Conservation (phyloP, 1,284 basidiomycete species). For the Coniferiporia sulphurascens region DNA sequence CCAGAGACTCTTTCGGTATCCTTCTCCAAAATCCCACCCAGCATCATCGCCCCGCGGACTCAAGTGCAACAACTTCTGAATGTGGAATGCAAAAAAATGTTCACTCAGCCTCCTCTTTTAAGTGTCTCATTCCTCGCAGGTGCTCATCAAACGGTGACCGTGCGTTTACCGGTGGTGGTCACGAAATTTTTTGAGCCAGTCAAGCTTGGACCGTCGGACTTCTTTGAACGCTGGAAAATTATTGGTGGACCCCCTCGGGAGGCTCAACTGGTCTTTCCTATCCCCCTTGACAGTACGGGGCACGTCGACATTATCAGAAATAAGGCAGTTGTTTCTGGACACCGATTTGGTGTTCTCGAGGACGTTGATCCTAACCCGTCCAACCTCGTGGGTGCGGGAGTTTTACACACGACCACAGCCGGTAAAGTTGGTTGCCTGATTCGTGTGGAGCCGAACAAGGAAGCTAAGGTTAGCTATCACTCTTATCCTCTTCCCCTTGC, state of each 20-base stretch:
- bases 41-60: constrained; percentile 72
- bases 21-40: constrained; percentile 87
- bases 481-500: not conserved
- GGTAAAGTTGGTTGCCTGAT: constrained; percentile 96
- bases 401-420: constrained; percentile 79
- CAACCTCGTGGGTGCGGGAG: constrained; percentile 89
- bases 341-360: constrained; percentile 71
- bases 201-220: constrained; percentile 75
- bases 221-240: constrained; percentile 98
- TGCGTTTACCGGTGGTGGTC: constrained; percentile 83
- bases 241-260: constrained; percentile 94
- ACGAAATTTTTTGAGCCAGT: constrained; percentile 95
- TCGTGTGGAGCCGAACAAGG: constrained; percentile 90
- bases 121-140: constrained; percentile 91
- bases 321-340: constrained; percentile 71
- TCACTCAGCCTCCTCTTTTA: constrained; percentile 76
- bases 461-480: constrained; percentile 71
- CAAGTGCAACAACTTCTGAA: constrained; percentile 93
- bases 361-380: constrained; percentile 83
- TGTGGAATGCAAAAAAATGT: constrained; percentile 90
- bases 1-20: constrained; percentile 72
- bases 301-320: constrained; percentile 74
- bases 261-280: constrained; percentile 83
- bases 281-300: constrained; percentile 61
- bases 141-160: constrained; percentile 79